Evolutionary conservation across 1,284 basidiomycete genomes (phyloP).

Genomic region (Cutaneotrichosporon dermatis): DNA sequence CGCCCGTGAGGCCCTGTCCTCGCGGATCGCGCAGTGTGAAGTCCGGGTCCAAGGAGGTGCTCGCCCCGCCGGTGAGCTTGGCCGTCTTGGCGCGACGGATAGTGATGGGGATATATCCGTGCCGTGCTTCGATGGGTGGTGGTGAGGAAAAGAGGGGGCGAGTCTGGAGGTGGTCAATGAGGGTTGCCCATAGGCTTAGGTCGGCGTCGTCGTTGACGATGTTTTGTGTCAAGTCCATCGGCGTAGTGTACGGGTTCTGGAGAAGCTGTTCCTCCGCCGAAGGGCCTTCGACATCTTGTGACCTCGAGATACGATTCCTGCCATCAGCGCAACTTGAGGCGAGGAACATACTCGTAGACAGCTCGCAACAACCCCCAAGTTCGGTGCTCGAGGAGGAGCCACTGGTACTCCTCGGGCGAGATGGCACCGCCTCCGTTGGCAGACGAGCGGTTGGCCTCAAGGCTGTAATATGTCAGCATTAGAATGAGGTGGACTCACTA

Average conservation of each 20-base stretch:
- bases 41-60: constrained; percentile 42
- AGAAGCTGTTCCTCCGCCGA: constrained; percentile 28
- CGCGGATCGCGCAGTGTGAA: constrained; percentile 44
- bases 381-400: constrained; percentile 41
- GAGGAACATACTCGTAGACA: constrained; percentile 34
- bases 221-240: constrained; percentile 38
- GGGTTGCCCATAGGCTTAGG: constrained; percentile 36
- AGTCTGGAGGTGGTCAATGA: constrained; percentile 43
- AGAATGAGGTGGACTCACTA: constrained; percentile 22
- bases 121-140: constrained; percentile 40
- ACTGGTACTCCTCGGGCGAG: constrained; percentile 29
- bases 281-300: constrained; percentile 28
- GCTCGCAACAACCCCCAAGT: constrained; percentile 44
- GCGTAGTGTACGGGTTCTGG: constrained; percentile 39
- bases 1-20: constrained; percentile 37
- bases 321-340: background rate
- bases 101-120: constrained; percentile 46
- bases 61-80: constrained; percentile 10
- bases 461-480: constrained; percentile 7
- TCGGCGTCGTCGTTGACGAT: constrained; percentile 42
- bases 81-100: constrained; percentile 32
- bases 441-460: constrained; percentile 1
- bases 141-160: constrained; percentile 34
- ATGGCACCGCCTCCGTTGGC: constrained; percentile 2
- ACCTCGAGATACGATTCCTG: constrained; percentile 34